These are phyloP conservation scores for Paramecium primaurelia DNA, from an alignment of 73 alveolate genomes.

Conservation along the genomic window DNA sequence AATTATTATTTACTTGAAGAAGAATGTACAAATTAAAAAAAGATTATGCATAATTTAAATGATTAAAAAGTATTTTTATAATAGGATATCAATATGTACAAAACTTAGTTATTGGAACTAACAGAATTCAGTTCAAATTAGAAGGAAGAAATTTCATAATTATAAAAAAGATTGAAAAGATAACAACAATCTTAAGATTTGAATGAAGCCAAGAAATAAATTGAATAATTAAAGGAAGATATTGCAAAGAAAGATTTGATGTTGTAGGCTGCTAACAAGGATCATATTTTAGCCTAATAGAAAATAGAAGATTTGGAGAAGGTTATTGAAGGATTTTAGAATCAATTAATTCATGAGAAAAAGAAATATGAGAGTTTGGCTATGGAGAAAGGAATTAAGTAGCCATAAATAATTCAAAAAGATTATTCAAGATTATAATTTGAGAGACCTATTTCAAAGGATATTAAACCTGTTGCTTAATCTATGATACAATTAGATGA, in stretches of 20 bases:
- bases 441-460: neutral
- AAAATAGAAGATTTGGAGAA: neutral
- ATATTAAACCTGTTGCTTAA: neutral
- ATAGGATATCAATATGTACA: conserved; percentile 19
- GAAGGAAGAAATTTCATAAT: neutral
- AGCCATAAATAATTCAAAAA: neutral
- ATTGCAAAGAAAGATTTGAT: neutral
- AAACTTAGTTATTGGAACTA: neutral
- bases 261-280: neutral
- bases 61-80: conserved; percentile 2
- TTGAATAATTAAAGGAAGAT: neutral
- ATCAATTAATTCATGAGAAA: neutral
- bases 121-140: neutral
- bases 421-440: neutral
- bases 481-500: neutral
- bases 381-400: conserved; percentile 17
- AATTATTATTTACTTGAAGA: neutral
- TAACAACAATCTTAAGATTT: neutral
- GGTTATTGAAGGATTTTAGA: neutral
- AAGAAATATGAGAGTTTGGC: conserved; percentile 23
- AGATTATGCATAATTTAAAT: neutral
- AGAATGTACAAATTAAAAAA: neutral
- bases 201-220: neutral
- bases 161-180: neutral
- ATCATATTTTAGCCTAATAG: neutral